These are phyloP conservation scores for Sphaerobolus stellatus DNA, from an alignment of 1,284 basidiomycete genomes.

Conservation along the genomic window DNA sequence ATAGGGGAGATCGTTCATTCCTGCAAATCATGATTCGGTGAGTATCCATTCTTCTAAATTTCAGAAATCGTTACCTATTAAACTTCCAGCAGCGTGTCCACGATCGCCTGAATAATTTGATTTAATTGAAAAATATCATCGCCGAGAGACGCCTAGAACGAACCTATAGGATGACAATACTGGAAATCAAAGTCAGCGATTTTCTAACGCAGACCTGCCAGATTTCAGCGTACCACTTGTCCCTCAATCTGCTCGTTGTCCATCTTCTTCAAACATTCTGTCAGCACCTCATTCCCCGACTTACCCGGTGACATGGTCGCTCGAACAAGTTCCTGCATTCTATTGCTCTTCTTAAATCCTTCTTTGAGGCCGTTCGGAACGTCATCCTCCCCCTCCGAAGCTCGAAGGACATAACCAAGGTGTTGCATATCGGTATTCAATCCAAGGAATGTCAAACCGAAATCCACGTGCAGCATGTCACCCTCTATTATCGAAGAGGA, in stretches of 20 bases:
- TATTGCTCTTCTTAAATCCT: slow-evolving; percentile 47
- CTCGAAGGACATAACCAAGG: slow-evolving; percentile 53
- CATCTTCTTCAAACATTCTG: slow-evolving; percentile 42
- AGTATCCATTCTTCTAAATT: no score
- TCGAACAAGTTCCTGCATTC: slow-evolving; percentile 51
- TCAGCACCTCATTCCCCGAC: slow-evolving; percentile 50
- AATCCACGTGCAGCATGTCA: slow-evolving; percentile 55
- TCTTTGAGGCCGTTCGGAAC: slow-evolving; percentile 44
- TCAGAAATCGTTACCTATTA: slow-evolving; percentile 52
- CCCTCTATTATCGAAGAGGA: slow-evolving; percentile 43
- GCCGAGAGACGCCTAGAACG: no score
- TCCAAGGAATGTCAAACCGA: slow-evolving; percentile 53
- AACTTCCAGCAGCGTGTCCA: slow-evolving; percentile 54
- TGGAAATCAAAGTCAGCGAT: neutral
- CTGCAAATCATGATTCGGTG: no score
- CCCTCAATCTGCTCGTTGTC: slow-evolving; percentile 44
- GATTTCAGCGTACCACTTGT: slow-evolving; percentile 29
- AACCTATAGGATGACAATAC: slow-evolving; percentile 52
- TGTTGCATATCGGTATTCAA: slow-evolving; percentile 59
- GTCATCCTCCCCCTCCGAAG: slow-evolving; percentile 37
- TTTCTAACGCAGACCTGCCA: neutral
- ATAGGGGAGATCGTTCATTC: slow-evolving; percentile 47
- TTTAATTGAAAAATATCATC: no score
- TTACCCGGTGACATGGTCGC: slow-evolving; percentile 44
- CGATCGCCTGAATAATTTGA: slow-evolving; percentile 44